Evolutionary conservation across 768 basidiomycete genomes (phyloP), one percentile per base, ranked within the genome.

Genomic region (Podaxis carcinomalis): DNA sequence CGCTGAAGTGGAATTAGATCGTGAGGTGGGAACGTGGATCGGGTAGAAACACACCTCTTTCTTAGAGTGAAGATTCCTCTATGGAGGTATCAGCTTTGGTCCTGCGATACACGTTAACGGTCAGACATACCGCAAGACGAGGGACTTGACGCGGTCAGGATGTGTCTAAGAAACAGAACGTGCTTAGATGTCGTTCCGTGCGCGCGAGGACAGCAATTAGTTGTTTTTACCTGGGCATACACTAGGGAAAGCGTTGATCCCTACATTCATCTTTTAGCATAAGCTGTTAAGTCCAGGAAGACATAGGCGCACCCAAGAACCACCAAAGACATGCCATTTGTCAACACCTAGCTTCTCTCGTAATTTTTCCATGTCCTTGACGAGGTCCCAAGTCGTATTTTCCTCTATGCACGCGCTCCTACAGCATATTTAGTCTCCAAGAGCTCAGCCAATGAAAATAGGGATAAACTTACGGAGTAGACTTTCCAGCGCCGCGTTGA

Each of bases 281-380:
- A 25, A 23, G 13, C 10, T 46, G 7, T 6, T n/a, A 9, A 44
- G 16, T 51, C 19, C 28, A 54, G 14, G 14, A 59, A 55, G 44
- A 5, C 25, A 13, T 19, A 28, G n/a, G 70, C 77, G 53, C 65
- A 89, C 90, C 94, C 95, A 96, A 52, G 89, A 92, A 7, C 95
- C 95, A 28, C 95, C 95, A 69, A 98, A 97, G 27, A 97, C 92
- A 59, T 95, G 87, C 95, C 94, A 97, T 68, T 86, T 92, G 19
- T 92, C 87, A 59, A 98, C 81, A 44, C 75, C 75, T 14, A 98
- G 81, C 61, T 89, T 82, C 69, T 88, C 78, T 59, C 95, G 82
- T 25, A 96, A 75, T 67, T 78, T 88, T 70, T 98, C 95, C 9
- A 94, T 85, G 68, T 98, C 95, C 64, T 84, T 89, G 25, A 98